phyloP scores from a whole-genome alignment of 2,329 filamentous ascomycete genomes.

The Botrytis aclada region DNA sequence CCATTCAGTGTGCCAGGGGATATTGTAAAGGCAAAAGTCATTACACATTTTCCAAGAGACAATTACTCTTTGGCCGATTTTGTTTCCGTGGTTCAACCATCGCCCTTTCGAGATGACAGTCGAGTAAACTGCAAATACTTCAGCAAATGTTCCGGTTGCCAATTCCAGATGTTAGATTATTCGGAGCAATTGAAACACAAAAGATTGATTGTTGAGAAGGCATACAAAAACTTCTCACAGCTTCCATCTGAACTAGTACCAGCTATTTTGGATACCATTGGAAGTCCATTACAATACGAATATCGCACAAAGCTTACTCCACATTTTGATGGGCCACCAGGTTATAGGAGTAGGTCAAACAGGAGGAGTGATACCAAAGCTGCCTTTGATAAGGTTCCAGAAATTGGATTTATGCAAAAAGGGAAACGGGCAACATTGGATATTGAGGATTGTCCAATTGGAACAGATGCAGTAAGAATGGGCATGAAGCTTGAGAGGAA shows the following conservation, averaged over 20 bases:
- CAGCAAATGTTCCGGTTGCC: constrained; percentile 80
- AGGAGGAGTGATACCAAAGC: constrained; percentile 51
- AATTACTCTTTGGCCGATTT: constrained; percentile 79
- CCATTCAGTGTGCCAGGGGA: constrained; percentile 89
- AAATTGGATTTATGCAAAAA: constrained; percentile 89
- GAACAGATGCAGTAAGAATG: constrained; percentile 76
- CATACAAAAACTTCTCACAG: constrained; percentile 86
- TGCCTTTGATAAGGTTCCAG: constrained; percentile 63
- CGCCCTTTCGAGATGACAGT: constrained; percentile 71
- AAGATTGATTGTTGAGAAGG: constrained; percentile 81
- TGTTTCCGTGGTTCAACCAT: constrained; percentile 70
- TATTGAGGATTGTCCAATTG: constrained; percentile 96
- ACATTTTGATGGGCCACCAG: constrained; percentile 81
- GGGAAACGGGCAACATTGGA: constrained; percentile 78
- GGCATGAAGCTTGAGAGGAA: constrained; percentile 78
- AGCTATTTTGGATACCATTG: constrained; percentile 76
- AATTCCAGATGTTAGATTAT: constrained; percentile 97
- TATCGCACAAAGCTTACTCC: constrained; percentile 97
- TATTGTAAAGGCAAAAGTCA: constrained; percentile 71
- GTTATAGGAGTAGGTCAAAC: constrained; percentile 46
- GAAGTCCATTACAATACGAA: constrained; percentile 84
- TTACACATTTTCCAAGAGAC: constrained; percentile 63
- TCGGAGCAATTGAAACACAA: constrained; percentile 82
- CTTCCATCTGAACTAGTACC: constrained; percentile 74
- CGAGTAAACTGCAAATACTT: constrained; percentile 86